These are phyloP conservation scores for Fusarium sp. DNA, from an alignment of 2,329 filamentous ascomycete species.

Conservation along the genomic window DNA sequence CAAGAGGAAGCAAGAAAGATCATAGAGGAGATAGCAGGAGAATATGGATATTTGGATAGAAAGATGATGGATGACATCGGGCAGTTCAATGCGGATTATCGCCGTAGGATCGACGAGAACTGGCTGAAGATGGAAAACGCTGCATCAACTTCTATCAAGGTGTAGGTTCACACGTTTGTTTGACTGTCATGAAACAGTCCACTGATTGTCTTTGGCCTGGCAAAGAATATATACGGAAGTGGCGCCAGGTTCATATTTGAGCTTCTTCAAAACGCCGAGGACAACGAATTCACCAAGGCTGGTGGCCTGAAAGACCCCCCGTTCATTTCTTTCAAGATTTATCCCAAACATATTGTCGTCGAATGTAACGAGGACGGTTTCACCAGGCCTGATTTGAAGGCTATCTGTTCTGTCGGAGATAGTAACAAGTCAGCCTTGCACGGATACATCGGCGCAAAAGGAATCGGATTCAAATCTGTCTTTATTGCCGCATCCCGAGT, in stretches of 20 bases:
- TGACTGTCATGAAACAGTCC: too few relatives aligned
- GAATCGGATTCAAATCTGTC: not conserved
- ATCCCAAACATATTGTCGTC: constrained; percentile 27
- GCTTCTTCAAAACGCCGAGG: constrained; percentile 39
- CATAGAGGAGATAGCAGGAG: constrained; percentile 16
- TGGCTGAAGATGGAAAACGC: constrained; percentile 30
- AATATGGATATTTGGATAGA: constrained; percentile 21
- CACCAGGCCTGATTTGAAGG: constrained; percentile 6
- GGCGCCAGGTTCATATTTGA: constrained; percentile 37
- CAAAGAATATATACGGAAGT: constrained; percentile 36
- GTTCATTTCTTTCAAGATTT: constrained; percentile 31
- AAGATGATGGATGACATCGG: constrained; percentile 38
- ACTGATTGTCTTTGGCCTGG: not conserved
- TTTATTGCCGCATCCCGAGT: not conserved
- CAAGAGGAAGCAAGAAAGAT: constrained; percentile 24
- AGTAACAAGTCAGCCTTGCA: constrained; percentile 4
- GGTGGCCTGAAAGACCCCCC: accelerated
- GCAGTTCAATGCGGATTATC: constrained; percentile 23
- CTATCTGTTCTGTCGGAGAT: constrained; percentile 32
- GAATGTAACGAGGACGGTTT: constrained; percentile 40
- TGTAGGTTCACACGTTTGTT: not conserved
- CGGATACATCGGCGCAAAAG: not conserved
- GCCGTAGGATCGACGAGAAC: constrained; percentile 31
- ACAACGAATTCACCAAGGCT: constrained; percentile 21
- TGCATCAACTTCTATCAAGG: constrained; percentile 29